Evolutionary conservation across 1,139 yeast species (phyloP).

Genomic region (Candida mesenterica): DNA sequence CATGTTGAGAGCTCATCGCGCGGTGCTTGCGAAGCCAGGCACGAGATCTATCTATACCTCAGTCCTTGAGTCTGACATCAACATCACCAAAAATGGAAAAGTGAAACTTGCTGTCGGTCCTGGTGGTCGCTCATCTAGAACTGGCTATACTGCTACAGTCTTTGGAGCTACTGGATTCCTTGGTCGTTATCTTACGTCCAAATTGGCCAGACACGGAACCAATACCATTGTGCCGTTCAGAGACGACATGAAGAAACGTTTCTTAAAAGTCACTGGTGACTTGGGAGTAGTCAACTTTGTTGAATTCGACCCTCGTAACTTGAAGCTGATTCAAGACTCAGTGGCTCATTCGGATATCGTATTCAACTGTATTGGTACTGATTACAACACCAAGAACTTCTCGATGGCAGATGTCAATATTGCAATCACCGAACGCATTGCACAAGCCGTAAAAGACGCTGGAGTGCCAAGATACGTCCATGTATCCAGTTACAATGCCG

Average conservation of each 20-base stretch:
- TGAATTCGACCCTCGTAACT: constrained; percentile 79
- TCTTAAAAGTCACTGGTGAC: constrained; percentile 81
- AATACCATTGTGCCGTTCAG: constrained; percentile 73
- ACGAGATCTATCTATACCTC: constrained; percentile 41
- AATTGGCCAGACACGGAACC: constrained; percentile 81
- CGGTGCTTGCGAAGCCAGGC: constrained; percentile 20
- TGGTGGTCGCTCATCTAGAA: constrained; percentile 84
- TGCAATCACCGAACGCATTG: constrained; percentile 75
- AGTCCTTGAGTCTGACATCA: constrained; percentile 56
- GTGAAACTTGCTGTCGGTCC: constrained; percentile 66
- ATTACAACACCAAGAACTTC: constrained; percentile 76
- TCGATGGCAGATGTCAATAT: constrained; percentile 81
- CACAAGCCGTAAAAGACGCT: constrained; percentile 68
- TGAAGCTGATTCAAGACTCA: constrained; percentile 72
- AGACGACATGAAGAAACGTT: constrained; percentile 77
- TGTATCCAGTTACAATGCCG: constrained; percentile 79
- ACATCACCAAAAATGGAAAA: constrained; percentile 75
- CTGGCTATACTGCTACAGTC: constrained; percentile 90
- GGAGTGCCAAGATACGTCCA: constrained; percentile 76
- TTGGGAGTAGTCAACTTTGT: constrained; percentile 84
- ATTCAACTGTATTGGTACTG: constrained; percentile 76
- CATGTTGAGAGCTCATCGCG: constrained; percentile 32
- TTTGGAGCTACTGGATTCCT: constrained; percentile 82
- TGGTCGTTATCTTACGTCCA: constrained; percentile 71
- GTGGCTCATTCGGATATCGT: constrained; percentile 84